Evolutionary conservation across 768 basidiomycete genomes (phyloP).

Genomic region (Naematelia aurantialba): DNA sequence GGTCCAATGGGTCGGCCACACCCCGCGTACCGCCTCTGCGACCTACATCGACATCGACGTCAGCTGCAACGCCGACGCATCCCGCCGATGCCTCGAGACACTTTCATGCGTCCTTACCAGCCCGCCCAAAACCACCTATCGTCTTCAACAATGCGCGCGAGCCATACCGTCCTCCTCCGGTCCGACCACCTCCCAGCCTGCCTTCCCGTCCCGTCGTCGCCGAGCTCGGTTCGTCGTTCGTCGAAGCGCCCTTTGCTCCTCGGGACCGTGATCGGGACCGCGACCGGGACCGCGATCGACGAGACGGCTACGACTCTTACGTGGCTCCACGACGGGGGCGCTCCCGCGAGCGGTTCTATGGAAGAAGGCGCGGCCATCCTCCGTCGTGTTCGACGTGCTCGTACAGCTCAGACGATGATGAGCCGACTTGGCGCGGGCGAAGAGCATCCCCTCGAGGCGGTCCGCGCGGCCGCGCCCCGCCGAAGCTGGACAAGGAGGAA

Average conservation of each 20-base stretch:
- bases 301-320: conserved; percentile 17
- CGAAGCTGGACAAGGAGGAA: conserved; percentile 21
- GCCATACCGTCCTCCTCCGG: conserved; percentile 4
- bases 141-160: not conserved
- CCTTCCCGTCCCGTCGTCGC: conserved; percentile 20
- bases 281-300: conserved; percentile 2
- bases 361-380: conserved; percentile 10
- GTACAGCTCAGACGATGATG: conserved; percentile 17
- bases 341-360: conserved; percentile 9
- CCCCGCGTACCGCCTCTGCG: not conserved
- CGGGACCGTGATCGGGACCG: not conserved
- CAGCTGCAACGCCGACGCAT: not conserved
- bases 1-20: conserved; percentile 14
- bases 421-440: conserved; percentile 11
- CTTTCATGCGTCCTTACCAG: not conserved
- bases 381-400: conserved; percentile 23
- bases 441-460: conserved; percentile 14
- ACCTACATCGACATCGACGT: not conserved
- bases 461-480: conserved; percentile 3
- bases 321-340: conserved; percentile 9
- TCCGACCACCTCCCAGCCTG: conserved; percentile 11
- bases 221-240: conserved; percentile 32
- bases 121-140: conserved; percentile 4
- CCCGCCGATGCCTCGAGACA: too few relatives aligned
- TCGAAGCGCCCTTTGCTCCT: conserved; percentile 31